These are phyloP conservation scores for Podila epigama DNA, from an alignment of 192 early-diverging fungal species.

Conservation along the genomic window DNA sequence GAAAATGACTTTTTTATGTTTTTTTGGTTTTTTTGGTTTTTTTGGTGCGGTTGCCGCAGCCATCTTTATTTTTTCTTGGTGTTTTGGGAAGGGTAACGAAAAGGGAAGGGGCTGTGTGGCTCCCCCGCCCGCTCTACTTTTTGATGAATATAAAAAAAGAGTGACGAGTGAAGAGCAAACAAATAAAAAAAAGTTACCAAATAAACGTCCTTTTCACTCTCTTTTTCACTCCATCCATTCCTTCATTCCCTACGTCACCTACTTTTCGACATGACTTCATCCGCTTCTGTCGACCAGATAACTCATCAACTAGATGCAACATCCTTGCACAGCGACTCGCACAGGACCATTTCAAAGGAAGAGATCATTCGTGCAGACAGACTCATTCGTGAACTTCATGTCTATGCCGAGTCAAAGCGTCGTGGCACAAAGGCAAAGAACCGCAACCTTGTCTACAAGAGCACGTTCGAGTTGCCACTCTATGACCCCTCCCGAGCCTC, in stretches of 20 bases:
- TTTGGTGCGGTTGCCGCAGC: background rate
- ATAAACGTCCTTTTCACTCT: background rate
- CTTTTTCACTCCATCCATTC: background rate
- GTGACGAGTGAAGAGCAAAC: too few species aligned
- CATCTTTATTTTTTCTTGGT: too few species aligned
- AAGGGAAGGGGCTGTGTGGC: too few species aligned
- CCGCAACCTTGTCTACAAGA: constrained; percentile 37
- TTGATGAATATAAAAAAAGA: too few species aligned
- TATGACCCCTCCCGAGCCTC: background rate
- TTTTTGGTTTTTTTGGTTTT: too few species aligned
- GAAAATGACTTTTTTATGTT: background rate
- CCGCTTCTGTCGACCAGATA: background rate
- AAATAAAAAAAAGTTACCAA: too few species aligned
- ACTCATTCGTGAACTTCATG: constrained; percentile 16
- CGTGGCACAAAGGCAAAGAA: constrained; percentile 1
- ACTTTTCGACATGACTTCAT: background rate
- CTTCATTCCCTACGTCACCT: background rate
- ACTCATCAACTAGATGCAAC: constrained; percentile 3
- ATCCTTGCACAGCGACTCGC: background rate
- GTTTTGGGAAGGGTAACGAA: too few species aligned
- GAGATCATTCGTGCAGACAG: constrained; percentile 14
- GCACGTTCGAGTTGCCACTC: constrained; percentile 18
- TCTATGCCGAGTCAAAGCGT: background rate
- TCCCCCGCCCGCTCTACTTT: too few species aligned
- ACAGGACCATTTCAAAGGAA: background rate